A percentile compares a stretch with the other conserved stretches of the same genome.
Conservation (phyloP, 2,329 filamentous ascomycete species). For the Tolypocladium cylindrosporum region DNA sequence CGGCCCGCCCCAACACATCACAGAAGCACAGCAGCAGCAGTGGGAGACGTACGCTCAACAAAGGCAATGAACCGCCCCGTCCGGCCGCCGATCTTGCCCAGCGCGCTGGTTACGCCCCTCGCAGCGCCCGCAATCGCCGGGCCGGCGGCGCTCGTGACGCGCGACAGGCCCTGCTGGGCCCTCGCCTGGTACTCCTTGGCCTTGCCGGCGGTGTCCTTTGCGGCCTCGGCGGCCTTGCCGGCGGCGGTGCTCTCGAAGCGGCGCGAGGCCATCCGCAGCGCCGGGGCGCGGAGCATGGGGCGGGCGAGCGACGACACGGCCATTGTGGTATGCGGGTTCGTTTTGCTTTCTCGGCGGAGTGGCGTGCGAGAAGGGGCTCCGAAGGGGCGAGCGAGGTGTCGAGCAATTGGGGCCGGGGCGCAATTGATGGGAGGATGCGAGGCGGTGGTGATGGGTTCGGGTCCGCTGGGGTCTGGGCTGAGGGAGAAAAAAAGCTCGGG, state of each 20-base stretch:
- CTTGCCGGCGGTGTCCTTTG: conserved; percentile 27
- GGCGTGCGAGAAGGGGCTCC: neutral
- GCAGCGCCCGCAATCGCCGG: conserved; percentile 67
- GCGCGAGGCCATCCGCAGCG: conserved; percentile 36
- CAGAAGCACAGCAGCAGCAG: neutral
- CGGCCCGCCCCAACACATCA: neutral
- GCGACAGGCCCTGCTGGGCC: conserved; percentile 74
- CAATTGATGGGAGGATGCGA: conserved; percentile 24
- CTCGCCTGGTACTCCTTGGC: conserved; percentile 44
- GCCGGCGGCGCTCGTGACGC: conserved; percentile 70
- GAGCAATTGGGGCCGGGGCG: conserved; percentile 8
- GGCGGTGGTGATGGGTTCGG: conserved; percentile 9
- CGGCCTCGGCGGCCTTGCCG: conserved; percentile 25
- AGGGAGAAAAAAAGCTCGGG: conserved; percentile 39
- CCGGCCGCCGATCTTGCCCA: conserved; percentile 72
- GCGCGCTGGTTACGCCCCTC: conserved; percentile 51
- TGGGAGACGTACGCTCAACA: conserved; percentile 65
- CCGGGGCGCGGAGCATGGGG: conserved; percentile 35
- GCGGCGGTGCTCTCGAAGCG: conserved; percentile 52
- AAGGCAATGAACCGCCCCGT: conserved; percentile 70
- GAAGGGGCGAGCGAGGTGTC: neutral
- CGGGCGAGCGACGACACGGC: conserved; percentile 28
- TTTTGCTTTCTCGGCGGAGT: conserved; percentile 2
- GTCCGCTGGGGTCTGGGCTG: conserved; percentile 16
- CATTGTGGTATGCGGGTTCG: conserved; percentile 10